A percentile compares a stretch with the other conserved stretches of the same genome.
Conservation (phyloP, 495 filamentous ascomycete species). For the Podospora bellae-mahoneyi region DNA sequence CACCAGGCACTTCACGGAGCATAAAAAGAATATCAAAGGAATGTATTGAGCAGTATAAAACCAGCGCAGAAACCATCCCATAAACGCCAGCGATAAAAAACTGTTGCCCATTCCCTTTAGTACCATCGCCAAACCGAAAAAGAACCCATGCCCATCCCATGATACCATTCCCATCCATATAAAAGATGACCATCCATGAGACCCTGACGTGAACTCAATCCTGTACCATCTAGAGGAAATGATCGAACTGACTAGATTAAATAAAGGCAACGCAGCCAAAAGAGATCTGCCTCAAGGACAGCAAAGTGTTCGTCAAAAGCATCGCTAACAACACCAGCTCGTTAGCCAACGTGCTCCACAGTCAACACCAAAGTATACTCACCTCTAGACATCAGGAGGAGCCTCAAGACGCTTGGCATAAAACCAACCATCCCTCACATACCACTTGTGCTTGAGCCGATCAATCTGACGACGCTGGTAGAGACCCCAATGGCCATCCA, state of each 20-base stretch:
- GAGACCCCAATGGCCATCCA: slow-evolving; percentile 46
- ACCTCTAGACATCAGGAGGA: slow-evolving; percentile 35
- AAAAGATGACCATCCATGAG: background rate
- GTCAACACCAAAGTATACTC: background rate
- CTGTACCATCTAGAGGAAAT: background rate
- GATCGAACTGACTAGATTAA: background rate
- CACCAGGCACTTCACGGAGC: background rate
- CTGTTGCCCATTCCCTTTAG: background rate
- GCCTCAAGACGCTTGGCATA: slow-evolving; percentile 40
- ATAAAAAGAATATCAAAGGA: background rate
- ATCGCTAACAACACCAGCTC: background rate
- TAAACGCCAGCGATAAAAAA: background rate
- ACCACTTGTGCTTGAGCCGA: slow-evolving; percentile 49
- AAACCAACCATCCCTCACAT: slow-evolving; percentile 39
- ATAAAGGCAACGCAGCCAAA: background rate
- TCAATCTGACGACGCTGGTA: slow-evolving; percentile 50
- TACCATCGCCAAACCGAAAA: background rate
- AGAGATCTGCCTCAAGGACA: background rate
- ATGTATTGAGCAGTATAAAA: background rate
- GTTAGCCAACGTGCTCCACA: background rate
- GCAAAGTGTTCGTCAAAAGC: background rate
- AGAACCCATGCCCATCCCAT: background rate
- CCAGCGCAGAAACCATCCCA: background rate
- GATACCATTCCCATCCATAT: background rate
- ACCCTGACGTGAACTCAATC: background rate